These are phyloP conservation scores for Gentiana straminea DNA, from an alignment of 257 asterid species.

Conservation along the genomic window DNA sequence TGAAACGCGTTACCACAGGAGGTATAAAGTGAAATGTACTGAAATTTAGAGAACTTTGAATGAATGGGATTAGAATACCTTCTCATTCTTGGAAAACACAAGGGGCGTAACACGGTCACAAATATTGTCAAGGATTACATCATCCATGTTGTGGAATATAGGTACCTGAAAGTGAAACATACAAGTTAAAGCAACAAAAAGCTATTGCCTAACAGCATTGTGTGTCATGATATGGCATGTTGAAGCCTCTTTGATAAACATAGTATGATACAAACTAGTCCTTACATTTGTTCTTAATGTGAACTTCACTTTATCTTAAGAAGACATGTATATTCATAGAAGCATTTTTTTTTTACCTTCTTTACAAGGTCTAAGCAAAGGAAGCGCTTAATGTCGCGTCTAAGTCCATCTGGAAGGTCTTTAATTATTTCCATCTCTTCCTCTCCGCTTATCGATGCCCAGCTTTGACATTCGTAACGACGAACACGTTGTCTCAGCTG, in stretches of 20 bases:
- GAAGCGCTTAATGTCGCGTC: constrained; percentile 88
- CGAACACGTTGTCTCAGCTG: constrained; percentile 70
- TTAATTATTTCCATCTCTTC: constrained; percentile 71
- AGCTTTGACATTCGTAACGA: constrained; percentile 64
- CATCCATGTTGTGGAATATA: constrained; percentile 71
- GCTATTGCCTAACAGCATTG: too few relatives aligned
- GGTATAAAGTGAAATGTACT: neutral
- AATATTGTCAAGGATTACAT: constrained; percentile 84
- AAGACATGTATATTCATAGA: neutral
- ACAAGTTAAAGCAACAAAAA: neutral
- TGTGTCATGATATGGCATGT: too few relatives aligned
- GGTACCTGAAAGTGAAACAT: constrained; percentile 55
- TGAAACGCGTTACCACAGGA: too few relatives aligned
- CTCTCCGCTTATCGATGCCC: constrained; percentile 66
- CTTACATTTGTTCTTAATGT: neutral
- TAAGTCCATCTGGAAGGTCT: constrained; percentile 83
- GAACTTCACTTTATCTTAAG: neutral
- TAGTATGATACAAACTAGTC: neutral
- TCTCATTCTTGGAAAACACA: constrained; percentile 73
- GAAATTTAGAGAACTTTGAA: neutral
- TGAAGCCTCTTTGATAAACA: neutral
- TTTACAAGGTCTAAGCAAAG: constrained; percentile 72
- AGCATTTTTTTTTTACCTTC: constrained; percentile 33
- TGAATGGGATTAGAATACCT: constrained; percentile 27
- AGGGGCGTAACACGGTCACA: constrained; percentile 92